phyloP scores from a whole-genome alignment of 139 green algal species.

The Chlorella ohadii region DNA sequence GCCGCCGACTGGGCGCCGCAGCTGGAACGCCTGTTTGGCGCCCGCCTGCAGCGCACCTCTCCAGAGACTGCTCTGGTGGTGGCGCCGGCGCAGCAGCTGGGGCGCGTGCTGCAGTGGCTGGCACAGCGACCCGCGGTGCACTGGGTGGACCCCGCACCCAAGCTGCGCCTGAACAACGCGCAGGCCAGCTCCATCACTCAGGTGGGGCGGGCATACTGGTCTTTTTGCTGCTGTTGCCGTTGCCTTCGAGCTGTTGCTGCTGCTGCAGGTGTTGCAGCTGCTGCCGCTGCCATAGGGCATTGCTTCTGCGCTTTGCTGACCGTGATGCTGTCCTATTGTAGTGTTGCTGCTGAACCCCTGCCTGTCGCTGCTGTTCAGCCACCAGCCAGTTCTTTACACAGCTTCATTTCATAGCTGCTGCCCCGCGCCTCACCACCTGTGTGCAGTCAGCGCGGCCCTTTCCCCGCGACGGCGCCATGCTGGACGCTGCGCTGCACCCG shows the following conservation, averaged over 20 bases:
- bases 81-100: conserved; percentile 12
- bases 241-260: background rate
- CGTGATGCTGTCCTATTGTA: too few relatives aligned
- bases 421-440: too few relatives aligned
- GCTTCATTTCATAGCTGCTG: too few relatives aligned
- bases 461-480: too few relatives aligned
- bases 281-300: too few relatives aligned
- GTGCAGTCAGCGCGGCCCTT: too few relatives aligned
- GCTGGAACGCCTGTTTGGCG: conserved; percentile 5
- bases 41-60: background rate
- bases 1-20: conserved; percentile 32
- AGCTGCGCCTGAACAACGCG: conserved; percentile 60
- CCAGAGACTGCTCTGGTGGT: background rate
- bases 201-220: conserved; percentile 15
- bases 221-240: background rate
- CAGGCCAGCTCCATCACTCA: conserved; percentile 65
- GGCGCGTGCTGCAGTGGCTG: conserved; percentile 40
- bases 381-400: too few relatives aligned
- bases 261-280: background rate
- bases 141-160: conserved; percentile 56
- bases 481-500: conserved; percentile 54
- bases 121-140: conserved; percentile 41
- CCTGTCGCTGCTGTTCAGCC: too few relatives aligned
- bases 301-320: too few relatives aligned
- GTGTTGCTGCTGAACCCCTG: too few relatives aligned